Evolutionary conservation across 140 eudicot genomes (phyloP), one percentile per base, ranked within the genome.

Genomic region (Flaveria floridana): DNA sequence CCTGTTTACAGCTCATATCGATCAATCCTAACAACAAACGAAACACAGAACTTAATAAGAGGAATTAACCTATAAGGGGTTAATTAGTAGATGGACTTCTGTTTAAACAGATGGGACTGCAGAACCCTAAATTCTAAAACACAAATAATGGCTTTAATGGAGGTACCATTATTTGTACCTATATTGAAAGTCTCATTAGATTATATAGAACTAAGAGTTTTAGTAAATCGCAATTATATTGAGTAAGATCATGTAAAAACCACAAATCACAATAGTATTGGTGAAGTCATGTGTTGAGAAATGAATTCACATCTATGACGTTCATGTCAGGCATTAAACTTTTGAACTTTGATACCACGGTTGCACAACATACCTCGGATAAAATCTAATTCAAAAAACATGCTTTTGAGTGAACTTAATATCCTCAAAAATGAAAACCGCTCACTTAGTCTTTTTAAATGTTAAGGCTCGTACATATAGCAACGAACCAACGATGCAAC

Each of bases 261-360:
- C 25, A 23, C 25, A 25, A 23, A 26, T n/a, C 57, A 73, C 67
- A 57, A 18, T 18, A 37, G 48, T 18, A 23, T 55, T 19, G 20
- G 23, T 34, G 56, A 72, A 59, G 6, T 15, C 34, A 28, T 28
- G 18, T 7, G 19, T 2, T 30, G 20, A 12, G 42, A 25, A 20
- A 23, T 25, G 46, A n/a, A 57, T 42, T 41, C 7, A 58, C 67
- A 58, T 73, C 5, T 25, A 23, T 16, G 39, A 28, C 3, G 7
- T 10, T 72, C 55, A 72, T 19, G 76, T 18, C 41, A 34, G 39
- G n/a, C 76, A 72, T 48, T 13, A 34, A 72, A 72, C 77, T 58
- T 34, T 59, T 7, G 11, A 72, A 72, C 77, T 69, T 34, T 59
- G 12, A 19, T 18, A 19, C 77, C 56, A 72, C 23, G 15, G 39